Percentiles rank a stretch among this genome's conserved stretches.
Evolutionary conservation across 768 basidiomycete genomes (phyloP).

Genomic region (Paxillus ammoniavirescens): DNA sequence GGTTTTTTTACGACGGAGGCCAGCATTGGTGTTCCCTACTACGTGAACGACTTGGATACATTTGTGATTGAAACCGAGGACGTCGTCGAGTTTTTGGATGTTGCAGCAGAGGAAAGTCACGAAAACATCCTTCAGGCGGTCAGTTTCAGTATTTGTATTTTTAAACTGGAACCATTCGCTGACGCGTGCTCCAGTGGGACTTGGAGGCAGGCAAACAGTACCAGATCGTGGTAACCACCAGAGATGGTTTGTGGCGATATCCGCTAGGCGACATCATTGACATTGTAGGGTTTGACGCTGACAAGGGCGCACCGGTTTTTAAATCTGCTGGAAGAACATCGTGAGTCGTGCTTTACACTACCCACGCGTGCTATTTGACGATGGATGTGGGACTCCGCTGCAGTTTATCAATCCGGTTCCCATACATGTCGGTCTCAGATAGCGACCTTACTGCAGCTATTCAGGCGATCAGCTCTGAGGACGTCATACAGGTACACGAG

Average conservation of each 20-base stretch:
- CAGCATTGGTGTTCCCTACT: neutral
- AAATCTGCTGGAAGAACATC: neutral
- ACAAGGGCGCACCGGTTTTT: constrained; percentile 1
- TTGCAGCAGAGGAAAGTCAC: constrained; percentile 6
- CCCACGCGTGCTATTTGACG: neutral
- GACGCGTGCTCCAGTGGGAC: constrained; percentile 4
- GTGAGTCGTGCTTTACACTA: neutral
- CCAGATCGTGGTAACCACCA: constrained; percentile 7
- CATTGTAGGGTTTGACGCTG: constrained; percentile 5
- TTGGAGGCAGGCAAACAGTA: constrained; percentile 2
- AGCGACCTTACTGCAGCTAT: constrained; percentile 4
- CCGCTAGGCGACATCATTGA: constrained; percentile 6
- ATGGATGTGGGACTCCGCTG: neutral
- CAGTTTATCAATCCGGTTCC: neutral
- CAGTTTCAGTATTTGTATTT: neutral
- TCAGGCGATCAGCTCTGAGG: constrained; percentile 1
- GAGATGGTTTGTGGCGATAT: constrained; percentile 6
- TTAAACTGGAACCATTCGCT: neutral
- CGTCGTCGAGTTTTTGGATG: constrained; percentile 18
- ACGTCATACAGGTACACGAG: constrained; percentile 4
- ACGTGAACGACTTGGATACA: neutral
- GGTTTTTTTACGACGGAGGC: constrained; percentile 1
- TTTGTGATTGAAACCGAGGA: constrained; percentile 5
- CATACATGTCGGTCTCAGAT: neutral
- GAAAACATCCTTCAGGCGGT: constrained; percentile 16